phyloP scores from a whole-genome alignment of 2,329 filamentous ascomycete species.

The Aspergillus fumigatiaffinis region DNA sequence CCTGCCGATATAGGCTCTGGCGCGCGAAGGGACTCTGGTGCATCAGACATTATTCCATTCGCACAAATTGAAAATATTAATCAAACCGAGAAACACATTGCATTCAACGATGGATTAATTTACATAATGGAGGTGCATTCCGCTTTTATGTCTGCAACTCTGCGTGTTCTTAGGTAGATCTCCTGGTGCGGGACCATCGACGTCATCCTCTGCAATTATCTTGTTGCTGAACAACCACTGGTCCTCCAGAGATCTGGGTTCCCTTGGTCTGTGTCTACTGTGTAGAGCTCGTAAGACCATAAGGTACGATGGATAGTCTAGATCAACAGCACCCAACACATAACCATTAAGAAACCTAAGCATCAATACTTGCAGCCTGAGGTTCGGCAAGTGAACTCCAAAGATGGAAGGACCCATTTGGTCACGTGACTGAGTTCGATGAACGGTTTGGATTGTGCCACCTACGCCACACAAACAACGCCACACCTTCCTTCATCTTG shows the following conservation, averaged over 20 bases:
- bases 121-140: not conserved
- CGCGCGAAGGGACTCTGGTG: not conserved
- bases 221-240: not conserved
- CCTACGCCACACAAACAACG: not conserved
- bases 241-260: not conserved
- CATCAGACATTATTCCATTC: not conserved
- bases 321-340: not conserved
- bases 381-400: not conserved
- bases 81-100: not conserved
- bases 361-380: not conserved
- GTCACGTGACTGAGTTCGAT: not conserved
- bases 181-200: not conserved
- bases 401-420: too few relatives aligned
- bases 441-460: not conserved
- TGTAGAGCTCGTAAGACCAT: not conserved
- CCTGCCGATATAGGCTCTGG: not conserved
- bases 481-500: not conserved
- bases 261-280: not conserved
- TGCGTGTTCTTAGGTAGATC: not conserved
- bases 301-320: not conserved
- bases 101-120: not conserved
- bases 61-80: too few relatives aligned
- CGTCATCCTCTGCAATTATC: not conserved
- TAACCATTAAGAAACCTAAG: not conserved
- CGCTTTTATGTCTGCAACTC: not conserved